A percentile compares a stretch with the other conserved stretches of the same genome.
Conservation (phyloP, 1,284 basidiomycete species). For the Testicularia cyperi region DNA sequence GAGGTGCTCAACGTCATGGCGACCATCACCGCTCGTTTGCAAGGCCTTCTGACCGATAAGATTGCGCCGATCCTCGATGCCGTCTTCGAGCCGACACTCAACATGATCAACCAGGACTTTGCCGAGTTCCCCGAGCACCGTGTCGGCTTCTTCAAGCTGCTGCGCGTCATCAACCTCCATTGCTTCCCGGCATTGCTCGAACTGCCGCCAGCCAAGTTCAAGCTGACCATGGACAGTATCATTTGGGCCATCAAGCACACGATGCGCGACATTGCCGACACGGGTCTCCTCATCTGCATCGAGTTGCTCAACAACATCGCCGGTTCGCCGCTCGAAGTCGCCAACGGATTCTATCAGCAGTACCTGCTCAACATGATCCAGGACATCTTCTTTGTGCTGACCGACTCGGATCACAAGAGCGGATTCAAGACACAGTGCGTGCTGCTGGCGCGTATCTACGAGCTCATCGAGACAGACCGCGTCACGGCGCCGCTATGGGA, state of each 20-base stretch:
- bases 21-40: conserved; percentile 72
- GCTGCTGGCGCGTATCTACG: conserved; percentile 82
- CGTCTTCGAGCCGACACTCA: conserved; percentile 93
- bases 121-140: conserved; percentile 97
- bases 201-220: conserved; percentile 89
- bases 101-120: conserved; percentile 99
- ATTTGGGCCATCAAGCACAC: conserved; percentile 99
- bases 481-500: conserved; percentile 87
- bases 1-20: conserved; percentile 98
- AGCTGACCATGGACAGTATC: conserved; percentile 96
- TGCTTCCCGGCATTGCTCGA: conserved; percentile 95
- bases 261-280: conserved; percentile 97
- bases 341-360: conserved; percentile 82
- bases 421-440: conserved; percentile 63
- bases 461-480: conserved; percentile 80
- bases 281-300: conserved; percentile 76
- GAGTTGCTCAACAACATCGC: conserved; percentile 97
- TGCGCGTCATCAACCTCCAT: conserved; percentile 87
- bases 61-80: conserved; percentile 95
- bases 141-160: conserved; percentile 92
- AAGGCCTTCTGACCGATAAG: conserved; percentile 75
- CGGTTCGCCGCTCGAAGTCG: conserved; percentile 73
- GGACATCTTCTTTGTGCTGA: conserved; percentile 96
- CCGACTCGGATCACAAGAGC: conserved; percentile 97
- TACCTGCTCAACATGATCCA: conserved; percentile 92